Evolutionary conservation across 257 asterid species (phyloP).

Genomic region (Oldenlandia corymbosa): DNA sequence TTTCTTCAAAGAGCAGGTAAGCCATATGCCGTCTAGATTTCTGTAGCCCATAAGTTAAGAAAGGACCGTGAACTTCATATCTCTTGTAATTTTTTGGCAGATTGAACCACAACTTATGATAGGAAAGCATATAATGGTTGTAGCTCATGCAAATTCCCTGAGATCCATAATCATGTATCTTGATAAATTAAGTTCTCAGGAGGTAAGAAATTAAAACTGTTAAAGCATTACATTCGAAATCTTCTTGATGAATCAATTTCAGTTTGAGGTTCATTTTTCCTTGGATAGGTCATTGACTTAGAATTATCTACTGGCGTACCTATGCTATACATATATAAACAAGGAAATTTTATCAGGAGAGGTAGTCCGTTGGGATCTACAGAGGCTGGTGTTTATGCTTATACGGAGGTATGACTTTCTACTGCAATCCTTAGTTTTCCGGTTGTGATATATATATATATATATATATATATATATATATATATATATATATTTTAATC

Average conservation of each 20-base stretch:
- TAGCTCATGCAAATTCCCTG: conserved; percentile 90
- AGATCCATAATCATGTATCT: conserved; percentile 95
- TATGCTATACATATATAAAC: conserved; percentile 72
- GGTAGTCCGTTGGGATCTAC: conserved; percentile 75
- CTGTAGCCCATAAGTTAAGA: not conserved
- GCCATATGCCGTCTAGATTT: conserved; percentile 12
- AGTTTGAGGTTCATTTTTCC: conserved; percentile 10
- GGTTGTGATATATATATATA: too few relatives aligned
- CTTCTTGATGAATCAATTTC: conserved; percentile 1
- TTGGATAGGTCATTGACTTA: conserved; percentile 65
- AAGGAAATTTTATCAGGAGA: conserved; percentile 60
- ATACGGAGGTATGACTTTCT: conserved; percentile 57
- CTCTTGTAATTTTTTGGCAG: conserved; percentile 31
- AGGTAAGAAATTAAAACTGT: conserved; percentile 38
- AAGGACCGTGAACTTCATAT: not conserved
- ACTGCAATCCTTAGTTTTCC: not conserved
- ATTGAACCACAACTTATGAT: conserved; percentile 69
- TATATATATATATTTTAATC: too few relatives aligned
- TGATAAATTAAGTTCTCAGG: conserved; percentile 67
- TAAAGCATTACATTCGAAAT: not conserved
- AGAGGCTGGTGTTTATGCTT: conserved; percentile 84
- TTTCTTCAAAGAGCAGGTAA: conserved; percentile 75
- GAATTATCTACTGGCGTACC: conserved; percentile 96
- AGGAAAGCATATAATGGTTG: conserved; percentile 81
- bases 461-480: too few relatives aligned